Base-by-base conservation (phyloP, 1,284 basidiomycete genomes). In the Golubevia pallescens region DNA sequence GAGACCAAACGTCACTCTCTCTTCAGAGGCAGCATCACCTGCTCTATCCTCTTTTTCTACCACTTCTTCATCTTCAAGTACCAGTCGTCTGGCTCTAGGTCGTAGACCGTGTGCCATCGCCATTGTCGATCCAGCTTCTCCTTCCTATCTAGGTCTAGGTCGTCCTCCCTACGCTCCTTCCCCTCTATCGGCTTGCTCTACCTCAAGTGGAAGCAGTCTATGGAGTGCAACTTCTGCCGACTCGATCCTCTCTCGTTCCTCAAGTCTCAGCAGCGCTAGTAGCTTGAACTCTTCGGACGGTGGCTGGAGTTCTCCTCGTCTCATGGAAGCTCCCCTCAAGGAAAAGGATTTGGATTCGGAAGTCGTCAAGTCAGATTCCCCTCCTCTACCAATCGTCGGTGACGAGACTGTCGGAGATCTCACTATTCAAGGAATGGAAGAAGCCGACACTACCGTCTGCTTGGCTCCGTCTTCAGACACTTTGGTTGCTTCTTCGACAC, bases 331-430 rank as follows among this genome's bases (percentile, higher is more conserved):
- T 16, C 8, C 42, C 42, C 16, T 48, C 10, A 16, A 48, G 8
- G 42, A 48, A 16, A 48, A 48, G 42, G 42, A 48, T 48, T 10
- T 10, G 16, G 16, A 14, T 10, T 13, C 16, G 42, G 42, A 16
- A 48, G 16, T 1, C 42, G 42, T 14, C 10, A 57, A 34, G 55
- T 10, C 10, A 10, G 32, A 19, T 2, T n/a, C 55, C 14, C n/a
- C 55, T 57, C 55, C 55, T 24, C 55, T 57, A 24, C 55, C 55
- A 13, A 57, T 13, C 24, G 67, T 68, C 16, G 65, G 61, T 4
- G 65, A 70, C 34, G 66, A 69, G 1, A 64, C 65, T 0, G 66
- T 58, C 2, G 75, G 68, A n/a, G 75, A 75, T 54, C 24, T 38
- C 32, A 75, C 73, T 21, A 67, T 75, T 61, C 38, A 63, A 13